Conservation (phyloP, 371 early-diverging fungal species). For the Syncephalastrum sp. region DNA sequence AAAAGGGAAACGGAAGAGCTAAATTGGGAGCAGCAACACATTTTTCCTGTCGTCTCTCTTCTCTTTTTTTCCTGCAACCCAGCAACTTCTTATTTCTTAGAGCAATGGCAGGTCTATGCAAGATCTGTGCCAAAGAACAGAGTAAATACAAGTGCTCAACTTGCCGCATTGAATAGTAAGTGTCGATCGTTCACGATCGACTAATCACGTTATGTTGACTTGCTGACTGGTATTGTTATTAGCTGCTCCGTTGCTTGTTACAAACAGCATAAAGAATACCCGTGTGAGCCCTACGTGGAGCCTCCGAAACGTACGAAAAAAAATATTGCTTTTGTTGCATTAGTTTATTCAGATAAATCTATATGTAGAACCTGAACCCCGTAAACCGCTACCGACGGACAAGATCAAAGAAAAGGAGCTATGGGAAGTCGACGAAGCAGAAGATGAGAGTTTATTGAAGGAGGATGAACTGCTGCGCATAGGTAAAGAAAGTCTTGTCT, state of each 20-base stretch:
- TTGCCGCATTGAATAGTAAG: conserved; percentile 35
- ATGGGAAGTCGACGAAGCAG: conserved; percentile 22
- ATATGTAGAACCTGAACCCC: no score
- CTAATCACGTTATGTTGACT: background rate
- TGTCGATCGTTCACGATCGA: background rate
- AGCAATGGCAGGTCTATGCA: conserved; percentile 19
- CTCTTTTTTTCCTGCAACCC: conserved; percentile 1
- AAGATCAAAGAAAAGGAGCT: conserved; percentile 1
- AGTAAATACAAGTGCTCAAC: conserved; percentile 42
- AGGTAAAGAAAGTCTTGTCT: background rate
- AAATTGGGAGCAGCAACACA: background rate
- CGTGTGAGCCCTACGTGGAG: background rate
- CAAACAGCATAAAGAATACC: conserved; percentile 38
- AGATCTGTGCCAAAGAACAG: conserved; percentile 25
- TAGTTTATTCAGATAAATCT: background rate
- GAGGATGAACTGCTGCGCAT: conserved; percentile 12
- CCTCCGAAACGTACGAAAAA: background rate
- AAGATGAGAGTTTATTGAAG: conserved; percentile 27
- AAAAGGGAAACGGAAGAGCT: background rate
- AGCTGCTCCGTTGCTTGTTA: conserved; percentile 40
- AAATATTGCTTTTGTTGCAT: background rate
- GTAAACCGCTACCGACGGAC: background rate
- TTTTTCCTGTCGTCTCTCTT: background rate
- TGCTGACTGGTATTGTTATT: background rate
- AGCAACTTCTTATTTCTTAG: background rate